phyloP scores from a whole-genome alignment of 2,329 filamentous ascomycete species.

The Aaosphaeria pasadenensis region DNA sequence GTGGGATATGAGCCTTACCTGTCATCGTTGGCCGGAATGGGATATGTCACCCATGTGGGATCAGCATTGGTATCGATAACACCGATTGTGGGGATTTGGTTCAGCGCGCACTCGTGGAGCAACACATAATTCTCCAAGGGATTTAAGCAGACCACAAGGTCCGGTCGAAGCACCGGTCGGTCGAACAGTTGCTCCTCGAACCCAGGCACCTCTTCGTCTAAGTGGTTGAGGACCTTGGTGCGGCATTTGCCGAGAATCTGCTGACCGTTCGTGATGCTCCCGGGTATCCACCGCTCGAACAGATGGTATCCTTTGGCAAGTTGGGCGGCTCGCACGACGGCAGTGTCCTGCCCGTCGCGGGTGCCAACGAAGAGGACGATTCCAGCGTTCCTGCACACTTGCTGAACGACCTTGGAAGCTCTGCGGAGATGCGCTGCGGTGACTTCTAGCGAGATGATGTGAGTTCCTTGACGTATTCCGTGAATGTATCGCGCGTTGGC shows the following conservation, averaged over 20 bases:
- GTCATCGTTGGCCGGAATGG: conserved; percentile 95
- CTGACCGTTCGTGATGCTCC: conserved; percentile 87
- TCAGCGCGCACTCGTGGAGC: conserved; percentile 84
- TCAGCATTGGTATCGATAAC: conserved; percentile 92
- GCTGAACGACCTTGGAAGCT: conserved; percentile 87
- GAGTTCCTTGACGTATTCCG: conserved; percentile 80
- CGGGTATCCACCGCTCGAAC: conserved; percentile 90
- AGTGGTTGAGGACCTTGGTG: conserved; percentile 73
- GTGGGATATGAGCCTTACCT: conserved; percentile 52
- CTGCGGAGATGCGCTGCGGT: conserved; percentile 88
- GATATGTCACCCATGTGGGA: conserved; percentile 92
- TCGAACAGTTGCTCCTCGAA: conserved; percentile 65
- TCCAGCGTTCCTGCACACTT: conserved; percentile 78
- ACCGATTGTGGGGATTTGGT: conserved; percentile 89
- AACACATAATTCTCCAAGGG: conserved; percentile 88
- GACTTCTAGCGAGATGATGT: conserved; percentile 88
- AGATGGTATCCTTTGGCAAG: conserved; percentile 79
- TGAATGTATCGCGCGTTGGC: conserved; percentile 92
- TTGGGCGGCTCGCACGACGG: conserved; percentile 77
- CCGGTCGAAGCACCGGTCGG: conserved; percentile 70
- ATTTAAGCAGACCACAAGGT: conserved; percentile 90
- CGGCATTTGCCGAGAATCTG: conserved; percentile 72
- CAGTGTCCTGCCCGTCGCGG: conserved; percentile 73
- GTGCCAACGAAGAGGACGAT: conserved; percentile 90
- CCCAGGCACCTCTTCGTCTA: conserved; percentile 62